Percentiles rank a stretch among this genome's conserved stretches.
These are phyloP conservation scores for Exophiala sp. DNA, from an alignment of 2,329 filamentous ascomycete species.

Conservation along the genomic window DNA sequence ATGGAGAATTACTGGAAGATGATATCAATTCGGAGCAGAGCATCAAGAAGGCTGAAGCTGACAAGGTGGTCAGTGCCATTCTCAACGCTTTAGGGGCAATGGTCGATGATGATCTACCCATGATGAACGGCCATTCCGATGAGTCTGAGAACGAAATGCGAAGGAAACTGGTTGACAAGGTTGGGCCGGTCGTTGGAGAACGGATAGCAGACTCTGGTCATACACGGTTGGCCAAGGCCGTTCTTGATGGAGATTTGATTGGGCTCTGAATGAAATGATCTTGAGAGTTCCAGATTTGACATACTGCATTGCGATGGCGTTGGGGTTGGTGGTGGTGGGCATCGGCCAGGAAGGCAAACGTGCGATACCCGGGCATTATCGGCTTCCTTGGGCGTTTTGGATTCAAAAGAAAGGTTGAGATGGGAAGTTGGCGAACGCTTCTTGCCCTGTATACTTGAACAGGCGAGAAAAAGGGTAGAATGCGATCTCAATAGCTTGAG, in stretches of 20 bases:
- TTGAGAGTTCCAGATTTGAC: neutral
- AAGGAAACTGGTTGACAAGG: slow-evolving; percentile 43
- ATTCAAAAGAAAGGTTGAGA: too few species aligned
- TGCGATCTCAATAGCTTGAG: too few species aligned
- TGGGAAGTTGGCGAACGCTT: too few species aligned
- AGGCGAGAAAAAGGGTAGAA: too few species aligned
- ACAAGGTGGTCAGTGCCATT: slow-evolving; percentile 58
- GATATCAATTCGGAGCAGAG: slow-evolving; percentile 44
- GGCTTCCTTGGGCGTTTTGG: too few species aligned
- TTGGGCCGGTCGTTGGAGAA: slow-evolving; percentile 41
- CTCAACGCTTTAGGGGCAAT: slow-evolving; percentile 55
- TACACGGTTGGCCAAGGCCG: slow-evolving; percentile 38
- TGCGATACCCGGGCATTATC: too few species aligned
- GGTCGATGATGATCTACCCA: slow-evolving; percentile 42
- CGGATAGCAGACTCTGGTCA: slow-evolving; percentile 42
- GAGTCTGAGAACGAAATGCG: slow-evolving; percentile 38
- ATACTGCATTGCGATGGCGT: neutral
- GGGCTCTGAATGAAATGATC: slow-evolving; percentile 10
- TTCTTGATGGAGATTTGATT: slow-evolving; percentile 30
- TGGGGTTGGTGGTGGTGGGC: neutral
- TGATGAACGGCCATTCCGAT: slow-evolving; percentile 39
- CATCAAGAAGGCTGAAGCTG: slow-evolving; percentile 56
- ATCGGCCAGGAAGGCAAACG: too few species aligned
- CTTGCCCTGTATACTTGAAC: too few species aligned
- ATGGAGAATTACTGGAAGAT: slow-evolving; percentile 59